Evolutionary conservation across 805 yeast genomes (phyloP), one percentile per base, ranked within the genome.

Genomic region (Ogataea methanolica): DNA sequence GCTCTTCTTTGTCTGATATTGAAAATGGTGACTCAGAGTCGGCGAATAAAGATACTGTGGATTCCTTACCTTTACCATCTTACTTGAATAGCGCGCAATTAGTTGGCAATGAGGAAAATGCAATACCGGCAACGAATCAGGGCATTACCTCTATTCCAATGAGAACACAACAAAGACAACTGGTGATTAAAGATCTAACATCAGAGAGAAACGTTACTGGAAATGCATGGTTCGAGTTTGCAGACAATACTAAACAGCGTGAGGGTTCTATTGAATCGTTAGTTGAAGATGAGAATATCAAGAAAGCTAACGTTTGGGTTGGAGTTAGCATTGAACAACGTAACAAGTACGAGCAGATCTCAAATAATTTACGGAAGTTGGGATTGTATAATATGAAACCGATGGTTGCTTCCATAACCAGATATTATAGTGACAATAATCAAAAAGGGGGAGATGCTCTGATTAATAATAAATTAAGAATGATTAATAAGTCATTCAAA

Each of bases 121-220:
- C 36, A n/a, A 37, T 33, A 34, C 37, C 31, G 3, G 9, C 31
- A 26, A 26, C 31, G 11, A 26, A 26, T 26, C 31, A 38, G 26
- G 9, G 39, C 35, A 35, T 36, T 9, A 39, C 21, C 23, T 26
- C 50, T 16, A 48, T 51, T 3, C 61, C 62, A 15, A 61, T 60
- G 61, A 54, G 68, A 39, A 62, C 65, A 4, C 60, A 57, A 42
- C 63, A 60, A 34, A 43, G 64, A 26, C 67, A 61, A 39, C 47
- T 59, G 42, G 58, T 59, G 2, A 58, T 62, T 7, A 56, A 61
- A 45, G 54, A 57, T 47, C 36, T 58, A 8, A 44, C 52, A 2
- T 31, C 33, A 15, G 52, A 52, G 7, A 38, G 41, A 2, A 41
- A 40, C 14, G 41, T 48, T 33, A 54, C 56, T 4, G 62, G 58